phyloP scores from a whole-genome alignment of 371 early-diverging fungal genomes.

The Umbelopsis sp. region DNA sequence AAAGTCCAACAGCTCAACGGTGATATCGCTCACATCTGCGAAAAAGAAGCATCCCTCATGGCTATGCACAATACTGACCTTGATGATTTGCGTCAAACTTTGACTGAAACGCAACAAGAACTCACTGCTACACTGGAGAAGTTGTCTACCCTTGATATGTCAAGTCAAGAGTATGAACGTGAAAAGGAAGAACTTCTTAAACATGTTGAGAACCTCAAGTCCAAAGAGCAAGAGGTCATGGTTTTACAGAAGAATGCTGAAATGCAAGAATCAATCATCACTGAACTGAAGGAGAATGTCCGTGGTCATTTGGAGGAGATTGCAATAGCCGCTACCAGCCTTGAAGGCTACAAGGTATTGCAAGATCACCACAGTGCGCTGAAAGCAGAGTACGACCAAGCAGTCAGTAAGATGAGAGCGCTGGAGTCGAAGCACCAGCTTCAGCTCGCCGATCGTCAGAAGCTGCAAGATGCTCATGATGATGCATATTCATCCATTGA shows the following conservation, averaged over 20 bases:
- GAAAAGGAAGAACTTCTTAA: neutral
- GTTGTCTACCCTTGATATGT: neutral
- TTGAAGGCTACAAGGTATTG: constrained; percentile 21
- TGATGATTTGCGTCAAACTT: constrained; percentile 22
- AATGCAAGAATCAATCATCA: neutral
- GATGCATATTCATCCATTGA: constrained; percentile 31
- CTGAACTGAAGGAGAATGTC: neutral
- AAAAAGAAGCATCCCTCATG: constrained; percentile 24
- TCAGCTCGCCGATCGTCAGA: constrained; percentile 21
- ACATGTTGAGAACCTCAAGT: neutral
- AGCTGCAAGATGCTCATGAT: constrained; percentile 25
- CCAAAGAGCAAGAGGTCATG: neutral
- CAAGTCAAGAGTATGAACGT: neutral
- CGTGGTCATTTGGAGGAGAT: neutral
- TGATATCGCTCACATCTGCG: constrained; percentile 15
- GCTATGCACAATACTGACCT: constrained; percentile 26
- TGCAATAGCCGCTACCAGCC: neutral
- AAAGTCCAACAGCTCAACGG: neutral
- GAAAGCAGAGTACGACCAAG: constrained; percentile 7
- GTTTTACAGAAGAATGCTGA: neutral
- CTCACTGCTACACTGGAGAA: neutral
- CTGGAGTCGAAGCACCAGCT: constrained; percentile 22
- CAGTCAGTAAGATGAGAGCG: neutral
- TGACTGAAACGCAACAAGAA: constrained; percentile 25
- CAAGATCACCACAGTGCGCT: constrained; percentile 12